phyloP scores from a whole-genome alignment of 116 monocot genomes.

The Zostera marina region DNA sequence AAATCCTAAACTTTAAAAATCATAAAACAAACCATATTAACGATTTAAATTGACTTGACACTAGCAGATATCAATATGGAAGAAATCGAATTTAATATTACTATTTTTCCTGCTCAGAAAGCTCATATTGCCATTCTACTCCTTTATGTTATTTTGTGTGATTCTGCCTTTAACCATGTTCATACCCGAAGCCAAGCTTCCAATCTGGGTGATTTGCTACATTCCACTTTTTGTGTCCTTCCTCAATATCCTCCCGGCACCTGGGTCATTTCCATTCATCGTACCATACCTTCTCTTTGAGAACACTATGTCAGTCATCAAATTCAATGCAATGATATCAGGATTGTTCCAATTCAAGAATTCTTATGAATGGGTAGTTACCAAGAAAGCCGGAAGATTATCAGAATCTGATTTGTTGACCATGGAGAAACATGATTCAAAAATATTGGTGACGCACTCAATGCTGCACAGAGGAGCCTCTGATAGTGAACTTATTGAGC shows the following conservation, averaged over 20 bases:
- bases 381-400: conserved; percentile 83
- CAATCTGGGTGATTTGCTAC: conserved; percentile 91
- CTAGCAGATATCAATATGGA: conserved; percentile 18
- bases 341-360: conserved; percentile 76
- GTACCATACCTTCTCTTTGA: conserved; percentile 93
- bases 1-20: no score
- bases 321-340: conserved; percentile 96
- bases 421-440: conserved; percentile 30
- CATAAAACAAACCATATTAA: no score
- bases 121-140: conserved; percentile 84
- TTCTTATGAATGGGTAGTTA: conserved; percentile 92
- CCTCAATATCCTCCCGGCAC: conserved; percentile 86
- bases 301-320: conserved; percentile 98
- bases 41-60: no score
- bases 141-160: conserved; percentile 91
- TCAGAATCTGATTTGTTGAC: conserved; percentile 70
- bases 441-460: conserved; percentile 5
- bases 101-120: conserved; percentile 92
- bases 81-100: conserved; percentile 76
- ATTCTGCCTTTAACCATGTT: conserved; percentile 98
- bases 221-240: conserved; percentile 84
- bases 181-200: conserved; percentile 86
- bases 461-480: no score
- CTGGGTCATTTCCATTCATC: conserved; percentile 77
- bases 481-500: no score